Evolutionary conservation across 2,329 filamentous ascomycete species (phyloP).

Genomic region (Taxawa tesnikishii): DNA sequence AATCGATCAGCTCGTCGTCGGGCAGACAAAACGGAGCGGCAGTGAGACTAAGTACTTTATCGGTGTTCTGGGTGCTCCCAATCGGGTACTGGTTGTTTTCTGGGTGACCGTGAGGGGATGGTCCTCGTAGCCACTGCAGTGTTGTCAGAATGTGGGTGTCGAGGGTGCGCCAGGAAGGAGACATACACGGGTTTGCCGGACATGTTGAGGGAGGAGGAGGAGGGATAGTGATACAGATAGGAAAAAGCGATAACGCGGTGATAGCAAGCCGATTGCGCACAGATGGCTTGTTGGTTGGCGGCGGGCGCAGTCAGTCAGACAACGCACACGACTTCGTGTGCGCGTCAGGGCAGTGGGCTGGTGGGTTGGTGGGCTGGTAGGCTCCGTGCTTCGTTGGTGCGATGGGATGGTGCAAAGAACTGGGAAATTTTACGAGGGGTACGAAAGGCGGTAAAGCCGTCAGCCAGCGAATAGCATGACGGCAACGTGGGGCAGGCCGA

Average conservation of each 20-base stretch:
- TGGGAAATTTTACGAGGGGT: neutral
- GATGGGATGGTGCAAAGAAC: neutral
- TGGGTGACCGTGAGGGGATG: conserved; percentile 8
- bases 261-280: too few species aligned
- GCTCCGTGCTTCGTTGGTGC: too few species aligned
- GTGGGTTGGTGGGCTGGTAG: neutral
- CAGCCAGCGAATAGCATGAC: too few species aligned
- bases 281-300: too few species aligned
- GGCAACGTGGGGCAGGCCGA: too few species aligned
- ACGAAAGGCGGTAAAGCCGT: neutral
- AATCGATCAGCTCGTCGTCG: neutral
- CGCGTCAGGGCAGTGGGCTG: neutral
- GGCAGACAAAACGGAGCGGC: too few species aligned
- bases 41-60: neutral
- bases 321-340: neutral
- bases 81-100: conserved; percentile 6
- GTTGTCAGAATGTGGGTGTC: too few species aligned
- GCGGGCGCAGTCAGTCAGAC: neutral
- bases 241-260: too few species aligned
- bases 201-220: conserved; percentile 5
- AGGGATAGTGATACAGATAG: too few species aligned
- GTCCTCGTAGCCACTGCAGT: too few species aligned
- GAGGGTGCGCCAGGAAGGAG: conserved; percentile 4
- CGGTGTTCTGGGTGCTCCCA: neutral
- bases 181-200: conserved; percentile 8